Conservation (phyloP, 192 early-diverging fungal genomes). For the Coemansia sp. region DNA sequence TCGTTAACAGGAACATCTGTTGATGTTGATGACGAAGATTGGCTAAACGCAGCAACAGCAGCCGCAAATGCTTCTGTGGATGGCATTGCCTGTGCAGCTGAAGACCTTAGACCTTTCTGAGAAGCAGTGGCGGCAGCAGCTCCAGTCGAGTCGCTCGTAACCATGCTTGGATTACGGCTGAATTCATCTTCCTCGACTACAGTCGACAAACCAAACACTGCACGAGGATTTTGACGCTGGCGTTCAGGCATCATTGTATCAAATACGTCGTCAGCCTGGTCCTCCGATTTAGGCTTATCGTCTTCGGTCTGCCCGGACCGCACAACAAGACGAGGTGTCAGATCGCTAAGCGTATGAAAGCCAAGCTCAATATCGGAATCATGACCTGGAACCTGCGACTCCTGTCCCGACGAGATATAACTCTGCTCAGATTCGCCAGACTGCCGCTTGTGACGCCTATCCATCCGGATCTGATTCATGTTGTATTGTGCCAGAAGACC, state of each 20-base stretch:
- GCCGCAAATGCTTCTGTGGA: constrained; percentile 2
- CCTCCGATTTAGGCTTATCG: background rate
- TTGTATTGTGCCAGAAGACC: constrained; percentile 46
- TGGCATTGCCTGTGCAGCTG: background rate
- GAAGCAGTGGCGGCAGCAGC: too few relatives aligned
- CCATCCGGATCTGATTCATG: constrained; percentile 24
- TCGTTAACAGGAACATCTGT: background rate
- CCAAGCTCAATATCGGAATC: constrained; percentile 22
- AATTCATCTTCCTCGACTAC: constrained; percentile 44
- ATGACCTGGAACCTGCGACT: constrained; percentile 2
- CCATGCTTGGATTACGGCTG: constrained; percentile 27
- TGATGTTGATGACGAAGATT: constrained; percentile 3
- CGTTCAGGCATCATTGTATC: constrained; percentile 34
- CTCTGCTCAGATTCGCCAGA: constrained; percentile 18
- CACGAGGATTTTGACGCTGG: constrained; percentile 26
- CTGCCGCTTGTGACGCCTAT: constrained; percentile 16
- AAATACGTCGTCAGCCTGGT: constrained; percentile 6
- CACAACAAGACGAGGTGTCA: background rate
- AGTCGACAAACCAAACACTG: constrained; percentile 37
- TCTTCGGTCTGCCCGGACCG: background rate
- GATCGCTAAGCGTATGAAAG: constrained; percentile 23
- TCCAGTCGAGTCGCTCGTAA: constrained; percentile 9
- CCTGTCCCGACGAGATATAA: constrained; percentile 16
- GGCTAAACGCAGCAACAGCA: background rate
- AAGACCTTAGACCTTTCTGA: too few relatives aligned